These are phyloP conservation scores for Baorangia bicolor DNA, from an alignment of 768 basidiomycete species.

Conservation along the genomic window DNA sequence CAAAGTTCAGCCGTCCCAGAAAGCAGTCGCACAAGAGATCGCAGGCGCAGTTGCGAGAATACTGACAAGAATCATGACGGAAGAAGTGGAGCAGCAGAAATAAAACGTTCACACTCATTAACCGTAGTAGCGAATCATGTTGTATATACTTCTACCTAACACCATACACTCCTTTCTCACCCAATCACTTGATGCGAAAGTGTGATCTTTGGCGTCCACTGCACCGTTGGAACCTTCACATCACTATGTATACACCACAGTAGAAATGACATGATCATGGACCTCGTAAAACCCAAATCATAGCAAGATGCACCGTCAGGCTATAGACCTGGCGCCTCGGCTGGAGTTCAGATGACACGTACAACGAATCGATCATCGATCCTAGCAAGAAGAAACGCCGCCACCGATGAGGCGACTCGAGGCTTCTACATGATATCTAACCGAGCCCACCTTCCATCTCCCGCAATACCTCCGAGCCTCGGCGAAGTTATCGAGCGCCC, in stretches of 20 bases:
- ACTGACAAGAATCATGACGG: conserved; percentile 37
- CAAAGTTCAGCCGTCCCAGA: conserved; percentile 36
- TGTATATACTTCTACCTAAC: not conserved
- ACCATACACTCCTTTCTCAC: conserved; percentile 1
- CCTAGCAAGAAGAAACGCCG: not conserved
- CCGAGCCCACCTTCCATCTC: no score
- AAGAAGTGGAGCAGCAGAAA: conserved; percentile 7
- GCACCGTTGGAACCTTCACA: not conserved
- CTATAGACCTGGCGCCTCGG: not conserved
- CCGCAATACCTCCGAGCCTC: not conserved
- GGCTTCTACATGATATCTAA: not conserved
- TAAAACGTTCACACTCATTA: not conserved
- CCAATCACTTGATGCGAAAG: not conserved
- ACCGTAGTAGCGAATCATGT: not conserved
- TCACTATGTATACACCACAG: no score
- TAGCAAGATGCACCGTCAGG: no score
- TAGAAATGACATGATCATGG: no score
- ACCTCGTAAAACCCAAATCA: no score
- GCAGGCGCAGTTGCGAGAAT: conserved; percentile 42
- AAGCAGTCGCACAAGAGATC: conserved; percentile 33
- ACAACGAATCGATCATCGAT: not conserved
- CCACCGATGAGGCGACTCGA: no score
- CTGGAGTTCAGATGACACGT: not conserved
- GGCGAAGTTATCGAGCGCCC: no score
- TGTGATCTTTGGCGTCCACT: not conserved